phyloP scores from a whole-genome alignment of 108 stramenopile species.

The Chaetoceros tenuissimus region DNA sequence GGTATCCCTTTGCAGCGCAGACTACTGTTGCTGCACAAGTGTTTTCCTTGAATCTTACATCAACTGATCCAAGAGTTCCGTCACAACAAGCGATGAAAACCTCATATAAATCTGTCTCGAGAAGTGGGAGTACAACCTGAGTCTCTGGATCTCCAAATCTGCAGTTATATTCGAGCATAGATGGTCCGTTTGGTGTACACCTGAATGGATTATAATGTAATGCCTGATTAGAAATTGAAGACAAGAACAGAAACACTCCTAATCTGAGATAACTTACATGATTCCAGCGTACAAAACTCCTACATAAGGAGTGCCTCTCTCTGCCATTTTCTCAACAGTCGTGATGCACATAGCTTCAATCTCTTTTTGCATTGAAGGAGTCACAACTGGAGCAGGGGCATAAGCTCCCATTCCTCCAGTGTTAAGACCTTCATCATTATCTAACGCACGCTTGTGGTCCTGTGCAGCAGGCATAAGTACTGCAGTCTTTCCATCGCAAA shows the following conservation, averaged over 20 bases:
- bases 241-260: too few species aligned
- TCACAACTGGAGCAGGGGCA: constrained; percentile 94
- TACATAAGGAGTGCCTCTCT: constrained; percentile 92
- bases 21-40: constrained; percentile 88
- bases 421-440: constrained; percentile 95
- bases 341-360: constrained; percentile 86
- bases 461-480: constrained; percentile 89
- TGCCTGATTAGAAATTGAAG: background rate
- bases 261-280: constrained; percentile 76
- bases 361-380: constrained; percentile 76
- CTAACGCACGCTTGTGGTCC: constrained; percentile 98
- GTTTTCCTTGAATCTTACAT: constrained; percentile 80
- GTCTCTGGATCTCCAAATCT: constrained; percentile 99
- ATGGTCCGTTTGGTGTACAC: constrained; percentile 82
- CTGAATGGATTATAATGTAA: constrained; percentile 10
- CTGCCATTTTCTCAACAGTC: constrained; percentile 92
- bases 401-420: constrained; percentile 99
- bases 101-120: constrained; percentile 90
- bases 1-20: constrained; percentile 91
- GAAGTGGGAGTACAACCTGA: constrained; percentile 95
- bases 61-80: constrained; percentile 66
- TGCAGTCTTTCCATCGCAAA: constrained; percentile 94
- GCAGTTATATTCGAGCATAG: constrained; percentile 97
- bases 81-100: constrained; percentile 90
- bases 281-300: constrained; percentile 97